These are phyloP conservation scores for Solanum raphanifolium DNA, from an alignment of 257 asterid species.

Conservation along the genomic window DNA sequence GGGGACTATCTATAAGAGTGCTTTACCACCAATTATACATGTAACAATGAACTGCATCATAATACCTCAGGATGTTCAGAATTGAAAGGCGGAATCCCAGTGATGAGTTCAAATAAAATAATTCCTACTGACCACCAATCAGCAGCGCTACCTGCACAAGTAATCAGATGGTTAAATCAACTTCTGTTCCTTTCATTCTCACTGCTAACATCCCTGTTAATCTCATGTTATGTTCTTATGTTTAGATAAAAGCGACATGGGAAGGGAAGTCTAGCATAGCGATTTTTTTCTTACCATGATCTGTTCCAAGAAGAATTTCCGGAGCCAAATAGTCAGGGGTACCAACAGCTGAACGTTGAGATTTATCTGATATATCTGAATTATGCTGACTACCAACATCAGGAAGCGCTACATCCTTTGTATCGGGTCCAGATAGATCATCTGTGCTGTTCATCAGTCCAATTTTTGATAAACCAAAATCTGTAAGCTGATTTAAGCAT, in stretches of 20 bases:
- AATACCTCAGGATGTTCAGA: conserved; percentile 85
- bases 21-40: background rate
- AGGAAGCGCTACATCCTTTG: conserved; percentile 19
- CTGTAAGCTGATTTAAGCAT: conserved; percentile 71
- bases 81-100: conserved; percentile 76
- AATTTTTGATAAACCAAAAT: conserved; percentile 87
- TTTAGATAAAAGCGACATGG: background rate
- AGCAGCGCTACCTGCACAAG: conserved; percentile 60
- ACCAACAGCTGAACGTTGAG: conserved; percentile 79
- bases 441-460: conserved; percentile 92
- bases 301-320: conserved; percentile 92
- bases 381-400: conserved; percentile 35
- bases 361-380: conserved; percentile 23
- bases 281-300: conserved; percentile 58
- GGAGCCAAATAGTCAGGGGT: conserved; percentile 99
- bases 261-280: conserved; percentile 9
- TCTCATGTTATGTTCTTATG: background rate
- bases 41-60: background rate
- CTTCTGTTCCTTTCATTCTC: background rate
- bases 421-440: conserved; percentile 56
- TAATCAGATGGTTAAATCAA: background rate
- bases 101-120: conserved; percentile 67
- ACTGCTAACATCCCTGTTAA: background rate
- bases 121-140: conserved; percentile 99
- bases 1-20: background rate